phyloP scores from a whole-genome alignment of 371 early-diverging fungal genomes.

The Mortierella sp. region DNA sequence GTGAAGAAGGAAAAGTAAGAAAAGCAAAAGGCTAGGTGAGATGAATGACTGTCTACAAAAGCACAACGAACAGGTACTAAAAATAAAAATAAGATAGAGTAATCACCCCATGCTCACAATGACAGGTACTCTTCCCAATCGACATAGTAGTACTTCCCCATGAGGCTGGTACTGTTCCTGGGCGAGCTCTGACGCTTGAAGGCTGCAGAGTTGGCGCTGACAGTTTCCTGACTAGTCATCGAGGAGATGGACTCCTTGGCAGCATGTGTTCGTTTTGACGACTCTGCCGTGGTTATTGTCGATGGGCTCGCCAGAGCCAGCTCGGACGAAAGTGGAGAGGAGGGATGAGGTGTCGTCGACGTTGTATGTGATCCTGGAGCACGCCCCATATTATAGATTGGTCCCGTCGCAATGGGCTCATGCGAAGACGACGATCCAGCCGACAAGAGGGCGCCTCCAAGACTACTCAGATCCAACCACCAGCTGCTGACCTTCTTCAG shows the following conservation, averaged over 20 bases:
- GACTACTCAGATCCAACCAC: slow-evolving; percentile 52
- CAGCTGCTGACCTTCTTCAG: slow-evolving; percentile 57
- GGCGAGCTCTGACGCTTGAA: slow-evolving; percentile 36
- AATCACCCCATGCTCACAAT: not conserved
- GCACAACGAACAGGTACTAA: not conserved
- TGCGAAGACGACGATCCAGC: slow-evolving; percentile 28
- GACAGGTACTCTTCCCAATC: slow-evolving; percentile 55
- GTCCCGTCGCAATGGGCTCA: slow-evolving; percentile 50
- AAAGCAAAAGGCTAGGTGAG: no score
- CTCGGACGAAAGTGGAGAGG: slow-evolving; percentile 47
- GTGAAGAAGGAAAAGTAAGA: not conserved
- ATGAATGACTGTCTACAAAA: slow-evolving; percentile 6
- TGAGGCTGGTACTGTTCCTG: slow-evolving; percentile 36
- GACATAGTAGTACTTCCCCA: slow-evolving; percentile 54
- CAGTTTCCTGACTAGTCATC: slow-evolving; percentile 21
- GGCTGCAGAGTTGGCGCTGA: not conserved
- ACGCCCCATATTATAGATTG: slow-evolving; percentile 48
- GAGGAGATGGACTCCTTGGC: slow-evolving; percentile 32
- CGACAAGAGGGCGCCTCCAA: slow-evolving; percentile 31
- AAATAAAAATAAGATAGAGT: not conserved
- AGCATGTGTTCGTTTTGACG: not conserved
- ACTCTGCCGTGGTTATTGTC: no score
- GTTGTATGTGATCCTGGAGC: slow-evolving; percentile 9
- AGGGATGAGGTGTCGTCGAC: slow-evolving; percentile 8
- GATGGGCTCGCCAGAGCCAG: slow-evolving; percentile 16